A percentile compares a stretch with the other conserved stretches of the same genome.
These are phyloP conservation scores for Plantago ovata DNA, from an alignment of 257 asterid genomes.

Conservation along the genomic window DNA sequence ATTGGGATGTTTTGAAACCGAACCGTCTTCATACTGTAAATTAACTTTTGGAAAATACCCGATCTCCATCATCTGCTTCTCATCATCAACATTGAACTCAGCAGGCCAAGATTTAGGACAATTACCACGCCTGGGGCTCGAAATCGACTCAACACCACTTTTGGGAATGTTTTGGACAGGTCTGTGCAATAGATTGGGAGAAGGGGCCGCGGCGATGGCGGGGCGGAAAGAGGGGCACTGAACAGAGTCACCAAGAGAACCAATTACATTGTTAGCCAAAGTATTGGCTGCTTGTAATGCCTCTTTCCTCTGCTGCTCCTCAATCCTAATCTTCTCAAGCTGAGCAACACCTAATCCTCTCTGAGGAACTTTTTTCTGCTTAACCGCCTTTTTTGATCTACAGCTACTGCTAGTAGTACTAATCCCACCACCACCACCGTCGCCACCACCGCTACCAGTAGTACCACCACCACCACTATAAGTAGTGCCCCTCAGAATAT, in stretches of 20 bases:
- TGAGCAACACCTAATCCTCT: conserved; percentile 96
- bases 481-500: conserved; percentile 31
- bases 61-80: conserved; percentile 13
- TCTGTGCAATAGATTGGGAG: conserved; percentile 35
- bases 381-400: conserved; percentile 47
- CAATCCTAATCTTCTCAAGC: conserved; percentile 76
- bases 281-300: conserved; percentile 35
- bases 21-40: conserved; percentile 24
- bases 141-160: conserved; percentile 24
- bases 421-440: conserved; percentile 11
- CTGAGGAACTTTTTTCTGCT: conserved; percentile 79
- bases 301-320: conserved; percentile 62
- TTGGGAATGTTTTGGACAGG: conserved; percentile 34
- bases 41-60: conserved; percentile 12
- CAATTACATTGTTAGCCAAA: conserved; percentile 30
- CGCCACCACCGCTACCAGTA: conserved; percentile 15
- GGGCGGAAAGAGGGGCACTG: conserved; percentile 36
- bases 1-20: conserved; percentile 31
- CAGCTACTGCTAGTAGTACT: conserved; percentile 10
- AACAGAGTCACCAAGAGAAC: conserved; percentile 31
- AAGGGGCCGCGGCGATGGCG: conserved; percentile 29
- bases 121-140: conserved; percentile 26
- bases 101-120: conserved; percentile 48
- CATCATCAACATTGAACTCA: conserved; percentile 34
- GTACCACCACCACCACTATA: conserved; percentile 29